Evolutionary conservation across 306 rosid species (phyloP).

Genomic region (Calophaca sinica): DNA sequence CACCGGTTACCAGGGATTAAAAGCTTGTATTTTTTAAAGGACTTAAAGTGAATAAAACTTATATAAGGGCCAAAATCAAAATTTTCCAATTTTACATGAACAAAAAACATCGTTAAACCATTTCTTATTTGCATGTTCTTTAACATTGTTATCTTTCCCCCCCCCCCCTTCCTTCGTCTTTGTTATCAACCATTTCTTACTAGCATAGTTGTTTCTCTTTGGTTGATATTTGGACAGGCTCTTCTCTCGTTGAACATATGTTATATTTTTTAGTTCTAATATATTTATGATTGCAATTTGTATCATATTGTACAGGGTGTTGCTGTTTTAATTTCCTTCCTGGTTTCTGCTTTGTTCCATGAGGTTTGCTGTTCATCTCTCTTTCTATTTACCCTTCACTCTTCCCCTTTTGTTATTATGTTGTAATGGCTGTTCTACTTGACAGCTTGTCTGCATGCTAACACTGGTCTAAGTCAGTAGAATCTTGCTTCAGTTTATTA

Average conservation of each 20-base stretch:
- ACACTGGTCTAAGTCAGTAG: background rate
- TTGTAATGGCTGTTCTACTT: conserved; percentile 32
- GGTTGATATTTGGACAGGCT: conserved; percentile 14
- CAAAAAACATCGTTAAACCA: background rate
- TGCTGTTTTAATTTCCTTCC: conserved; percentile 72
- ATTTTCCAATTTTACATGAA: too few species aligned
- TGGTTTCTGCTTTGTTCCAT: conserved; percentile 92
- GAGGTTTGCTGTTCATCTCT: conserved; percentile 67
- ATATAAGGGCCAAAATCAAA: too few species aligned
- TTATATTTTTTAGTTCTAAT: conserved; percentile 25
- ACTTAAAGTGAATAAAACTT: too few species aligned
- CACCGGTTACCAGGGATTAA: too few species aligned
- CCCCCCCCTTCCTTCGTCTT: background rate
- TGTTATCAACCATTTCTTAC: conserved; percentile 2
- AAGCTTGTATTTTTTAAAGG: too few species aligned
- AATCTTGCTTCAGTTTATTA: conserved; percentile 9
- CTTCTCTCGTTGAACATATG: conserved; percentile 10
- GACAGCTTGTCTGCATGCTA: conserved; percentile 33
- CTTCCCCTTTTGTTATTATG: background rate
- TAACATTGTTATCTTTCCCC: background rate
- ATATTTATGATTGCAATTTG: conserved; percentile 27
- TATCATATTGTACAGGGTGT: conserved; percentile 61
- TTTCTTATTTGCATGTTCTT: conserved; percentile 4
- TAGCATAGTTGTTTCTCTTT: conserved; percentile 4
- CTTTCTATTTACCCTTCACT: conserved; percentile 9